These are phyloP conservation scores for Russula griseocarnosa DNA, from an alignment of 768 basidiomycete genomes.

Conservation along the genomic window DNA sequence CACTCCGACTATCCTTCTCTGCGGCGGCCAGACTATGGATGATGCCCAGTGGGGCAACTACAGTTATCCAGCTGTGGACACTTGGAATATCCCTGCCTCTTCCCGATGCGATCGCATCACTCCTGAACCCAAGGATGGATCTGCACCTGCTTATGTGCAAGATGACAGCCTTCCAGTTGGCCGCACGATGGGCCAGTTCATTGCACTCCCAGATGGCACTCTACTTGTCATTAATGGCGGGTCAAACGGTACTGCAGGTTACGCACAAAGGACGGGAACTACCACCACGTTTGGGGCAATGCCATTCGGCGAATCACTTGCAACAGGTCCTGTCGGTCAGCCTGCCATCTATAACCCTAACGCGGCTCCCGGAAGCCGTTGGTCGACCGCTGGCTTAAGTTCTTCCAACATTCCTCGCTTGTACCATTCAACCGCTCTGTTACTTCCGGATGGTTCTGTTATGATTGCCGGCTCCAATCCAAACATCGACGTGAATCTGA, in stretches of 20 bases:
- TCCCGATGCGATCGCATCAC: slow-evolving; percentile 76
- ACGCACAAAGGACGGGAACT: slow-evolving; percentile 48
- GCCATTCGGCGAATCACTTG: slow-evolving; percentile 70
- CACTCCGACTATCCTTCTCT: slow-evolving; percentile 80
- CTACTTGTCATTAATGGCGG: slow-evolving; percentile 80
- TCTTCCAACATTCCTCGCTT: slow-evolving; percentile 69
- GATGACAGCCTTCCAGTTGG: slow-evolving; percentile 74
- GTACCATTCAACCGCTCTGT: slow-evolving; percentile 87
- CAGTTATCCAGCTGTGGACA: slow-evolving; percentile 64
- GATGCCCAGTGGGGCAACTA: slow-evolving; percentile 73
- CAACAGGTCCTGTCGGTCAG: slow-evolving; percentile 69
- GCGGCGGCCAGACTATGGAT: slow-evolving; percentile 81
- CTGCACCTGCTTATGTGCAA: slow-evolving; percentile 52
- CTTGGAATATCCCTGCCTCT: slow-evolving; percentile 66
- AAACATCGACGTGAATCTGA: slow-evolving; percentile 71
- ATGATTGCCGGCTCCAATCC: slow-evolving; percentile 91
- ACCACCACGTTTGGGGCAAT: slow-evolving; percentile 43
- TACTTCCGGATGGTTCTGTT: slow-evolving; percentile 83
- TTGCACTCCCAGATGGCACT: slow-evolving; percentile 73
- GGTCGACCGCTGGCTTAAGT: slow-evolving; percentile 63
- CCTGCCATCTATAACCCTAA: slow-evolving; percentile 82
- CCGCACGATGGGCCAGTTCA: slow-evolving; percentile 89
- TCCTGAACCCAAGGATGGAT: slow-evolving; percentile 73
- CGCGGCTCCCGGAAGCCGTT: slow-evolving; percentile 63
- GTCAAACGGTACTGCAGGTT: slow-evolving; percentile 83